phyloP scores from a whole-genome alignment of 441 rosid genomes.

The Gossypium gossypioides region DNA sequence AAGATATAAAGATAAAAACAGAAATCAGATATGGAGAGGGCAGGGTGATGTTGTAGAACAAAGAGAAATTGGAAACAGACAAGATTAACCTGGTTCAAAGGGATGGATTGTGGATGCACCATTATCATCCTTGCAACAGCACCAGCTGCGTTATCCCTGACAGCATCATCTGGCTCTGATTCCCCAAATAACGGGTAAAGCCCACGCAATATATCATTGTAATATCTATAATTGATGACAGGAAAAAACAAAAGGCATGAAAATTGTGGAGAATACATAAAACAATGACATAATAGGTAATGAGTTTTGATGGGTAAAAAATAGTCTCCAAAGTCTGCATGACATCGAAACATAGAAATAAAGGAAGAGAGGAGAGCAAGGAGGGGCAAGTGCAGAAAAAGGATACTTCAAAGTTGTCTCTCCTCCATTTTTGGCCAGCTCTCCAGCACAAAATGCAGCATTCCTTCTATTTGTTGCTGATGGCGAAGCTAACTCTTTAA shows the following conservation, averaged over 20 bases:
- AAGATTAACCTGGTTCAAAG: slow-evolving; percentile 68
- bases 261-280: not conserved
- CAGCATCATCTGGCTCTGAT: slow-evolving; percentile 86
- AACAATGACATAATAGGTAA: not conserved
- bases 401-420: slow-evolving; percentile 82
- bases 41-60: not conserved
- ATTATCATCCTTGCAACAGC: slow-evolving; percentile 97
- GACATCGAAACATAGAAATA: not conserved
- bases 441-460: slow-evolving; percentile 97
- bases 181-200: slow-evolving; percentile 85
- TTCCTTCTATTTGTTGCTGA: slow-evolving; percentile 92
- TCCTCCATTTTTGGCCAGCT: slow-evolving; percentile 89
- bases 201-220: slow-evolving; percentile 59
- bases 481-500: slow-evolving; percentile 76
- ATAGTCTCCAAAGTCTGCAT: not conserved
- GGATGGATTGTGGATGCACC: slow-evolving; percentile 77
- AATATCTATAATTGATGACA: slow-evolving; percentile 52
- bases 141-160: slow-evolving; percentile 97
- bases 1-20: slow-evolving; percentile 7
- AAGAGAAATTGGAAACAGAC: slow-evolving; percentile 5
- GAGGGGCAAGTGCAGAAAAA: slow-evolving; percentile 13
- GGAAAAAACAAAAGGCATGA: slow-evolving; percentile 27
- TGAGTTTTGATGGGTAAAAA: not conserved
- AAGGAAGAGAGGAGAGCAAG: not conserved
- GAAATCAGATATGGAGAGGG: not conserved